These are phyloP conservation scores for Yamadazyma kitorensis DNA, from an alignment of 805 yeast genomes.

Conservation along the genomic window DNA sequence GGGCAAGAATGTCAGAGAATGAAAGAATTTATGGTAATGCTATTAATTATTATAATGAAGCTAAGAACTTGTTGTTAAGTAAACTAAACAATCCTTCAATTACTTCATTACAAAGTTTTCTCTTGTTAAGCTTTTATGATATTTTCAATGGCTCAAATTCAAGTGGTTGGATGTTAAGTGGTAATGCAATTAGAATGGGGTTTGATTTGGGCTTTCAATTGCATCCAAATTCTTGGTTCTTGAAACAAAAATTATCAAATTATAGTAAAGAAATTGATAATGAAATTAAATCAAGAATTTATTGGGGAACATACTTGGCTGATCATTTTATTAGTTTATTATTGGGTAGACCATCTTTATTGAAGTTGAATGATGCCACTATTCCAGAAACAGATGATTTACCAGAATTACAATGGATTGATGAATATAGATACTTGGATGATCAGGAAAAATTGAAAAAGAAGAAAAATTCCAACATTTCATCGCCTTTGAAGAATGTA, in stretches of 20 bases:
- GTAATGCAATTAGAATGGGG: conserved; percentile 63
- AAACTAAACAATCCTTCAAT: conserved; percentile 47
- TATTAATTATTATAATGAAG: conserved; percentile 43
- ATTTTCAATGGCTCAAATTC: conserved; percentile 58
- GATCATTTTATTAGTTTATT: conserved; percentile 61
- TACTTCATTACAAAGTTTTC: conserved; percentile 55
- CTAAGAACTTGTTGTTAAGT: conserved; percentile 40
- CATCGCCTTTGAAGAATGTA: conserved; percentile 42
- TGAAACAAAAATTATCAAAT: conserved; percentile 31
- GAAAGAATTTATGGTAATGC: conserved; percentile 41
- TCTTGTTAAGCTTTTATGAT: conserved; percentile 60
- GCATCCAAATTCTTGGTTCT: conserved; percentile 59
- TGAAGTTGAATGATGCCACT: conserved; percentile 56
- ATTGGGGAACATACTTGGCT: conserved; percentile 66
- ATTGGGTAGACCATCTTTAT: conserved; percentile 55
- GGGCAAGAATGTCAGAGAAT: conserved; percentile 48
- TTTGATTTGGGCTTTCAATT: conserved; percentile 63
- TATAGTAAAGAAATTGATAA: conserved; percentile 47
- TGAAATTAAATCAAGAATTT: conserved; percentile 56
- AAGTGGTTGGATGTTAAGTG: conserved; percentile 62
- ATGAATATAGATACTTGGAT: conserved; percentile 47
- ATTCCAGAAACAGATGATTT: conserved; percentile 57
- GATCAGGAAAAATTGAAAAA: conserved; percentile 16
- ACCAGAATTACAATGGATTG: conserved; percentile 63
- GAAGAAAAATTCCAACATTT: conserved; percentile 31